These are phyloP conservation scores for Neurospora pannonica DNA, from an alignment of 495 filamentous ascomycete species.

Conservation along the genomic window DNA sequence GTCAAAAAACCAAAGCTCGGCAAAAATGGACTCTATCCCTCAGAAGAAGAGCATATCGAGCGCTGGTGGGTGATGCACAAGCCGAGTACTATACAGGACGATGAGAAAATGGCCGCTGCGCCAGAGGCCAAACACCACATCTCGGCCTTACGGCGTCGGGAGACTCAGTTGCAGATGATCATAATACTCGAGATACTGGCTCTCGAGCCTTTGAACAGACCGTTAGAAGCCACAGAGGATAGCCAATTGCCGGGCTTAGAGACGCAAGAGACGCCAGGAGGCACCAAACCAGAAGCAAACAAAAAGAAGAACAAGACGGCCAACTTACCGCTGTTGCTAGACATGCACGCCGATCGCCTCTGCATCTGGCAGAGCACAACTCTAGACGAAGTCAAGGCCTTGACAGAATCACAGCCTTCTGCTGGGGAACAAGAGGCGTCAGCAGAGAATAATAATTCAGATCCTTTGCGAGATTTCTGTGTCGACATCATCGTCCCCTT, in stretches of 20 bases:
- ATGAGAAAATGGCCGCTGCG: conserved; percentile 24
- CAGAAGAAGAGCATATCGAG: conserved; percentile 64
- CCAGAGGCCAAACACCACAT: conserved; percentile 47
- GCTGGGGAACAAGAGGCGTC: conserved; percentile 19
- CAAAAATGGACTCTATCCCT: conserved; percentile 67
- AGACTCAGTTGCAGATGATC: conserved; percentile 87
- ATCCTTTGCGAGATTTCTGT: conserved; percentile 59
- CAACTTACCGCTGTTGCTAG: conserved; percentile 51
- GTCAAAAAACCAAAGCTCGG: conserved; percentile 61
- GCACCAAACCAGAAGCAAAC: conserved; percentile 13
- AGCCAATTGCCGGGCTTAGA: conserved; percentile 31
- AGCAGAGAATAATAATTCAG: conserved; percentile 22
- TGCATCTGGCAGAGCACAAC: conserved; percentile 94
- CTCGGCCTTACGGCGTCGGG: conserved; percentile 57
- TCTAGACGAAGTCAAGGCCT: conserved; percentile 41
- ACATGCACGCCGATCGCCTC: conserved; percentile 78
- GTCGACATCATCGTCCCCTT: conserved; percentile 90
- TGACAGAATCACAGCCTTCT: conserved; percentile 37
- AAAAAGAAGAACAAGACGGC: conserved; percentile 32
- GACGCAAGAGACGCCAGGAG: conserved; percentile 12
- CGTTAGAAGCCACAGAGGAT: conserved; percentile 27
- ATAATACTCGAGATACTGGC: conserved; percentile 81
- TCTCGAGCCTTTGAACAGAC: conserved; percentile 46
- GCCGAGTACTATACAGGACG: conserved; percentile 22
- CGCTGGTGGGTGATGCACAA: conserved; percentile 66